These are phyloP conservation scores for Colletotrichum tabaci DNA, from an alignment of 2,329 filamentous ascomycete species.

Conservation along the genomic window DNA sequence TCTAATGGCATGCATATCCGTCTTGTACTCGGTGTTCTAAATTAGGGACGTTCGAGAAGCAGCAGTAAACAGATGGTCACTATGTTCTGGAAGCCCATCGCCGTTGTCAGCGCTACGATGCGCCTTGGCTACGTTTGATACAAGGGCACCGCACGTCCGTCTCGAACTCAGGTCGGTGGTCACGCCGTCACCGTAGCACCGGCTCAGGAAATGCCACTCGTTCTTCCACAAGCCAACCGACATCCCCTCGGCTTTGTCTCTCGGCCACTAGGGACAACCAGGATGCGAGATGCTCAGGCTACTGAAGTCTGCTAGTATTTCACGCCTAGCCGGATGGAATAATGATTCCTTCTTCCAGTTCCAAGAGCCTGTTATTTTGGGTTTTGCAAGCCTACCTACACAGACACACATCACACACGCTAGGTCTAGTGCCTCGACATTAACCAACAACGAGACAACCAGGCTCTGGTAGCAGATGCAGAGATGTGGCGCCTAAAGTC, in stretches of 20 bases:
- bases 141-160: conserved; percentile 13
- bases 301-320: conserved; percentile 6
- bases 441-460: conserved; percentile 12
- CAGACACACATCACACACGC: too few species aligned
- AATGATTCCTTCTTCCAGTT: background rate
- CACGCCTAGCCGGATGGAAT: conserved; percentile 28
- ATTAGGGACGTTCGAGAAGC: conserved; percentile 41
- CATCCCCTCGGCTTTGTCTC: conserved; percentile 25
- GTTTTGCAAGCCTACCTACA: background rate
- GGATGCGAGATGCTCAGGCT: conserved; percentile 15
- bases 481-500: background rate
- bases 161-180: conserved; percentile 24
- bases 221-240: conserved; percentile 15
- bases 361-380: conserved; percentile 10
- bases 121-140: conserved; percentile 16
- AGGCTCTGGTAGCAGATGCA: background rate
- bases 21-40: conserved; percentile 1
- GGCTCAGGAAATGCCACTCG: conserved; percentile 20
- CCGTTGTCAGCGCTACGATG: conserved; percentile 25
- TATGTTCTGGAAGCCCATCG: conserved; percentile 40
- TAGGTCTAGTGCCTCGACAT: background rate
- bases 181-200: conserved; percentile 22
- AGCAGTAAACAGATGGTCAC: conserved; percentile 21
- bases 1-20: conserved; percentile 9
- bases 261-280: conserved; percentile 29